These are phyloP conservation scores for Irpex rosettiformis DNA, from an alignment of 1,284 basidiomycete genomes.

Conservation along the genomic window DNA sequence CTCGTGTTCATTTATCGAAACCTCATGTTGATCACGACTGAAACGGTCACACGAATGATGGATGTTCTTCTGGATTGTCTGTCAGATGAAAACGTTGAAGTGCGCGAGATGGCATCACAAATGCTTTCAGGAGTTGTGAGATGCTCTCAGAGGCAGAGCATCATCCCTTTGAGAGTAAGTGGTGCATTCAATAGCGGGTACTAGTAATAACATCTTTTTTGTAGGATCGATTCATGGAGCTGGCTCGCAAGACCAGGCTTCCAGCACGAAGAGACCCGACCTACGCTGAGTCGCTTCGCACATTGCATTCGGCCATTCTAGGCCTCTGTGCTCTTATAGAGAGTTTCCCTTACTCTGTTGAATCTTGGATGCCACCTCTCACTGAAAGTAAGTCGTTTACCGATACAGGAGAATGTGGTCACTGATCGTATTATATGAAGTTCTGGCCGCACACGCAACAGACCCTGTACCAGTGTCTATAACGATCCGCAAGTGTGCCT, in stretches of 20 bases:
- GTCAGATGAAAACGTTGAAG: constrained; percentile 90
- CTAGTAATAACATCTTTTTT: constrained; percentile 1
- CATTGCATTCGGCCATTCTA: constrained; percentile 86
- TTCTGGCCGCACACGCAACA: constrained; percentile 78
- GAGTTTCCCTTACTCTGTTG: constrained; percentile 76
- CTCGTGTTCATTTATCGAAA: constrained; percentile 88
- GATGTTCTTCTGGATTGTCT: constrained; percentile 82
- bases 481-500: constrained; percentile 85
- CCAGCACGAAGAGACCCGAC: constrained; percentile 69
- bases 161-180: constrained; percentile 78
- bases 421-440: constrained; percentile 30
- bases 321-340: constrained; percentile 85
- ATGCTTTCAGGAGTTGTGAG: constrained; percentile 88
- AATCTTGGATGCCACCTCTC: constrained; percentile 73
- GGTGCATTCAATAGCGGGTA: constrained; percentile 8
- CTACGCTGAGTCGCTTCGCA: constrained; percentile 74
- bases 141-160: constrained; percentile 89
- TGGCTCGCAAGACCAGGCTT: constrained; percentile 62
- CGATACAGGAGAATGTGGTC: neutral
- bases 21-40: constrained; percentile 70
- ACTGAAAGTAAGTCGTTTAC: constrained; percentile 54
- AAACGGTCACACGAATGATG: constrained; percentile 68
- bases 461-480: constrained; percentile 92
- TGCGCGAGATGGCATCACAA: constrained; percentile 90
- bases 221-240: constrained; percentile 76